Evolutionary conservation across 2,329 filamentous ascomycete genomes (phyloP).

Genomic region (Trichoderma lentiforme): DNA sequence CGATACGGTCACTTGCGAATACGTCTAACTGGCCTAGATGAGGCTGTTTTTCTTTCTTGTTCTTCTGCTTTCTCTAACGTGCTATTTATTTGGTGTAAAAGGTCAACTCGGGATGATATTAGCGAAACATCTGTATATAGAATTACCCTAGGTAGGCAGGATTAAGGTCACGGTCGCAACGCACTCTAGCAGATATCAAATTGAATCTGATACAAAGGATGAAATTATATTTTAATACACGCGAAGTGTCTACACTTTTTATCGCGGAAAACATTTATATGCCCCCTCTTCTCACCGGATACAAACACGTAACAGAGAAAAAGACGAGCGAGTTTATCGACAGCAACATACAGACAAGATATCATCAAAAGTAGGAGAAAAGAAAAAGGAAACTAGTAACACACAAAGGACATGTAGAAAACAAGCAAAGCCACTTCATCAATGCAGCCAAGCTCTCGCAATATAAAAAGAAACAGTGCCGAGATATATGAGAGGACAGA

Average conservation of each 20-base stretch:
- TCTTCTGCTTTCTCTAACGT: neutral
- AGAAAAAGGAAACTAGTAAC: slow-evolving; percentile 4
- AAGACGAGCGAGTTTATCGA: neutral
- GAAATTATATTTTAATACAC: slow-evolving; percentile 11
- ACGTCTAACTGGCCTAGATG: slow-evolving; percentile 31
- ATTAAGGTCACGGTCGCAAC: neutral
- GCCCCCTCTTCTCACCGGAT: neutral
- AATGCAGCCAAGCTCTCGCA: neutral
- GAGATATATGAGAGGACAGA: neutral
- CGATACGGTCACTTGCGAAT: slow-evolving; percentile 42
- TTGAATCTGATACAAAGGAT: neutral
- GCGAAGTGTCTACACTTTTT: neutral
- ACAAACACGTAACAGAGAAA: neutral
- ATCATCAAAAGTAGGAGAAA: neutral
- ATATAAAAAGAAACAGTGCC: neutral
- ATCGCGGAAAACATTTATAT: neutral
- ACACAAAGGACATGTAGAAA: slow-evolving; percentile 8
- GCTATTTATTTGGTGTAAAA: neutral
- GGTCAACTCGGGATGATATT: neutral
- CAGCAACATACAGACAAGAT: slow-evolving; percentile 6
- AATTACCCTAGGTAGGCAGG: neutral
- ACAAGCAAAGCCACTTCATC: neutral
- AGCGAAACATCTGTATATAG: slow-evolving; percentile 9
- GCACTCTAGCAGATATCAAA: neutral
- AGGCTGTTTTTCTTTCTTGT: neutral